Base-by-base conservation (phyloP, 495 filamentous ascomycete species). In the Polyplosphaeria fusca region DNA sequence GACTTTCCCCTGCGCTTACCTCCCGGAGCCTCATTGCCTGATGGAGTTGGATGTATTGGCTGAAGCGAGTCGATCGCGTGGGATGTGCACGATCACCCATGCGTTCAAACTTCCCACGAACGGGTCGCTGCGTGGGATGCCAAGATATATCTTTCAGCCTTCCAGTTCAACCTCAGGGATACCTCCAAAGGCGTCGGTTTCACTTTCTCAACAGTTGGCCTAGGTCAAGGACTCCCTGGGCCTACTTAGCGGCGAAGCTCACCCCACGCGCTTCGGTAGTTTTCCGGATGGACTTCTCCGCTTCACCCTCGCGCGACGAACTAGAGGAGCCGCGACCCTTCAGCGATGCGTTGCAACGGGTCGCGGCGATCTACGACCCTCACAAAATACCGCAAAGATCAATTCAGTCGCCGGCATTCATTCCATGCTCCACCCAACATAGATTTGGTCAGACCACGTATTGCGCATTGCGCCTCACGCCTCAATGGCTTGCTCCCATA, bases 21-120 rank as follows among this genome's bases (percentile, higher is more conserved):
- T 4, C 55, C 47, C 26, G 35, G 56, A 60, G 56, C 56, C 56
- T 60, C 56, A 60, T 52, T 19, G 30, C 38, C 22, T 45, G 24
- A 11, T 11, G 25, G 13, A 7, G 22, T 20, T 9, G 16, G 38
- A 19, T 25, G 48, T 35, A 22, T 40, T 25, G 40, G 37, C 20
- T 22, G 12, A 45, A 40, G 26, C 48, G 47, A 45, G 41, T 30
- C 40, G 47, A 59, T 59, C 48, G 56, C 56, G 56, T 60, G 56
- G 56, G 56, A 48, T 60, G 43, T 42, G n/a, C 40, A 35, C 25
- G 41, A 45, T 52, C 41, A 41, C 12, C 48, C 42, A 52, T 60
- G 56, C 25, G 25, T 27, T 44, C 28, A 28, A 39, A n/a, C 30
- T 28, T 60, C 40, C 56, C 48, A 27, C 9, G 30, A 52, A 35